Conservation (phyloP, 2,329 filamentous ascomycete species). For the Alternaria brassicae region DNA sequence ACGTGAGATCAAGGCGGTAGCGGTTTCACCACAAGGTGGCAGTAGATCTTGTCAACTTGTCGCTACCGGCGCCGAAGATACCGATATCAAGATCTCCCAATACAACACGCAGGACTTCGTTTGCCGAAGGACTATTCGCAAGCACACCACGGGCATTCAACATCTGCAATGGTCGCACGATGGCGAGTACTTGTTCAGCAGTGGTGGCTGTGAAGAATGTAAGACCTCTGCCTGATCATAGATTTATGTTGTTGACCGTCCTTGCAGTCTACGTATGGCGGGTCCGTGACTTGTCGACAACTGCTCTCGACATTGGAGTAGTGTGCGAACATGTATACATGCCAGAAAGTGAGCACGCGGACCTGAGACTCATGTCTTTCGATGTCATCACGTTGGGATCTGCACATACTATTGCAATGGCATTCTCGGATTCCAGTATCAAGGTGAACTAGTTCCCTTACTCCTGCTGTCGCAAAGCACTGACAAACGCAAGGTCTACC, state of each 20-base stretch:
- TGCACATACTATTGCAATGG: conserved; percentile 70
- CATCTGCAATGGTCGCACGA: conserved; percentile 74
- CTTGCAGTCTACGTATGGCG: conserved; percentile 79
- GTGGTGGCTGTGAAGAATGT: conserved; percentile 81
- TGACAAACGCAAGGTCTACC: conserved; percentile 53
- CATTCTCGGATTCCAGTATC: conserved; percentile 83
- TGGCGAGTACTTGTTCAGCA: conserved; percentile 78
- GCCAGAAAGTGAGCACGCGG: conserved; percentile 61
- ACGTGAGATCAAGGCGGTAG: conserved; percentile 77
- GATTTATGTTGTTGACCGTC: not conserved
- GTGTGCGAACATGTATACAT: conserved; percentile 61
- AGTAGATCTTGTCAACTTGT: conserved; percentile 53
- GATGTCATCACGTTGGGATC: conserved; percentile 57
- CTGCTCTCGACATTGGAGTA: conserved; percentile 59
- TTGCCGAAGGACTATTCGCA: conserved; percentile 72
- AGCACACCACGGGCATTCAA: conserved; percentile 85
- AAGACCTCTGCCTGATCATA: not conserved
- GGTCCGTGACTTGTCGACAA: conserved; percentile 60
- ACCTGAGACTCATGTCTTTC: conserved; percentile 84
- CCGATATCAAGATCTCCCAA: conserved; percentile 75
- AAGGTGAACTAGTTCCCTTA: conserved; percentile 55
- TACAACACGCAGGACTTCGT: conserved; percentile 46
- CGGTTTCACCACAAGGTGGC: conserved; percentile 49
- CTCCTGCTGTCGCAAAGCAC: not conserved
- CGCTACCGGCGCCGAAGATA: conserved; percentile 75